These are phyloP conservation scores for Rhynchospora tenuis DNA, from an alignment of 176 grass and related monocot species.

Conservation along the genomic window DNA sequence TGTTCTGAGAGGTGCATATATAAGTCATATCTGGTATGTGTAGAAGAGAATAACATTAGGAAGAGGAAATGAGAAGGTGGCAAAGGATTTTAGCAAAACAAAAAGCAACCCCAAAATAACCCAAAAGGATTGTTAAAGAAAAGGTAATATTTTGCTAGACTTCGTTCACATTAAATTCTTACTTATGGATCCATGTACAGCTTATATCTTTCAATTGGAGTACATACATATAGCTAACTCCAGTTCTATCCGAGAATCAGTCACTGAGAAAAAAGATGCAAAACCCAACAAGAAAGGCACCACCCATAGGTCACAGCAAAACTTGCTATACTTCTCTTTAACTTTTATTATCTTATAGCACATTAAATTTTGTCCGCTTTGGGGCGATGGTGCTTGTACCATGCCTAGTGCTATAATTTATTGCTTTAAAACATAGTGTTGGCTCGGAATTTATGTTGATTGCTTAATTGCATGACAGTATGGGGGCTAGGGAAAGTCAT, in stretches of 20 bases:
- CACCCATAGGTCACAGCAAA: neutral
- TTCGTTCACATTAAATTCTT: neutral
- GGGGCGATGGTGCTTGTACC: neutral
- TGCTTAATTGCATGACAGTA: neutral
- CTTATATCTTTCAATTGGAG: neutral
- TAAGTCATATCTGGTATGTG: neutral
- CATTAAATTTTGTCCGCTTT: neutral
- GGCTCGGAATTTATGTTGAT: neutral
- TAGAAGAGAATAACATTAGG: conserved; percentile 24
- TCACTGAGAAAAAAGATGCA: conserved; percentile 1
- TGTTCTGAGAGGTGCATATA: neutral
- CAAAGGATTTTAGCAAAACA: neutral
- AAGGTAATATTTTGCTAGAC: neutral
- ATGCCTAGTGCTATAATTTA: neutral
- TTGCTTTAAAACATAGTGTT: neutral
- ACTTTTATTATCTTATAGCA: neutral
- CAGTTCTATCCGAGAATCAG: neutral
- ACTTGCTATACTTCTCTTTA: neutral
- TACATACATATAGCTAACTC: neutral
- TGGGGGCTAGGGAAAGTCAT: neutral
- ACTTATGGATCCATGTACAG: neutral
- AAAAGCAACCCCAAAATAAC: neutral
- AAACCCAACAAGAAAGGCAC: conserved; percentile 23
- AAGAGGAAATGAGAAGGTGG: conserved; percentile 24
- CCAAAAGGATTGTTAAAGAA: neutral